Evolutionary conservation across 768 basidiomycete genomes (phyloP), one percentile per base, ranked within the genome.

Genomic region (Omphalotus guepiniiformis): DNA sequence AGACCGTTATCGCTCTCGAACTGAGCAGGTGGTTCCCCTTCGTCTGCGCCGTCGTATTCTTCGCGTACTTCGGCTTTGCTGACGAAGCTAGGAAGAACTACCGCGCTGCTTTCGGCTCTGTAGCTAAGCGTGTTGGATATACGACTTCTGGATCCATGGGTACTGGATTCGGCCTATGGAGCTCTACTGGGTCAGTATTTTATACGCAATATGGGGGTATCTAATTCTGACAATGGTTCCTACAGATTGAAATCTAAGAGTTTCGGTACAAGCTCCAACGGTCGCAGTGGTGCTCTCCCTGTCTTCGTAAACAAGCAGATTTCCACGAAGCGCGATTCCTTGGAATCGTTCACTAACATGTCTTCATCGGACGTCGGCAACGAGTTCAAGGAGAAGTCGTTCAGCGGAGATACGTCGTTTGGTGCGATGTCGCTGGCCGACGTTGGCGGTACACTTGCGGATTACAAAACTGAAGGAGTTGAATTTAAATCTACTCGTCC

Each of bases 11-110:
- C 7, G 53, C 58, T 1, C 48, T 75, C 19, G 77, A 82, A 55
- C 39, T 76, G 28, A 67, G 61, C 4, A 72, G 81, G 42, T 81
- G 80, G 80, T 43, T 67, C 19, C 54, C 67, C 15, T 51, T 78
- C 7, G 51, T 71, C 27, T 76, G 73, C 52, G 75, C 79, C 3
- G 60, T 83, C 49, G 12, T 76, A 35, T 85, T 86, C 67, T 86
- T 85, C 56, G 61, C 59, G n/a, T 78, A 82, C 68, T 86, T 87
- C 56, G 83, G 82, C 1, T 76, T 83, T 42, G 78, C 76, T 8
- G 71, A 74, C 21, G 84, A 85, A 57, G 81, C 83, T 22, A 65
- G 70, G 48, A 74, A 68, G 56, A 64, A 79, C 52, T 85, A 85
- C 55, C 63, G 67, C 8, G 57, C 59, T 5, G 70, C 66, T 0